phyloP scores from a whole-genome alignment of 1,139 yeast species.

The Debaryomycetaceae sp. region DNA sequence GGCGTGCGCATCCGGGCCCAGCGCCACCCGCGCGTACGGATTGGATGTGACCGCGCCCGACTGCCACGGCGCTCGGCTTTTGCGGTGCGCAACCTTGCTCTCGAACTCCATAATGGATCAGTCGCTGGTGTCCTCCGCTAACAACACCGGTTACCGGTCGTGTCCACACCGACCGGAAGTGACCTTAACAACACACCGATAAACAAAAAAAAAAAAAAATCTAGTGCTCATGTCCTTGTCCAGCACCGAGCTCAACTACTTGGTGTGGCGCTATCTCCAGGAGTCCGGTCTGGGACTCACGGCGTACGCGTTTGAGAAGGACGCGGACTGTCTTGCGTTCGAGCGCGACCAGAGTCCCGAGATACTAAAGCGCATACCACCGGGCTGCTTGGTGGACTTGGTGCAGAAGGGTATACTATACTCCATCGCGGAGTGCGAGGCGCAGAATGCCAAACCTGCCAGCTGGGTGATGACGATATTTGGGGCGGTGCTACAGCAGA shows the following conservation, averaged over 20 bases:
- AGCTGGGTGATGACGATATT: conserved; percentile 14
- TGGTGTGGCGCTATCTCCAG: conserved; percentile 89
- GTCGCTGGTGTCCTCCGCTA: background rate
- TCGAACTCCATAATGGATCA: conserved; percentile 25
- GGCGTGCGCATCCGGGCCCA: conserved; percentile 11
- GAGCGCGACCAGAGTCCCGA: conserved; percentile 46
- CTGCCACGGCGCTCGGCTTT: conserved; percentile 47
- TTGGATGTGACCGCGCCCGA: conserved; percentile 18
- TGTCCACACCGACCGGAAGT: background rate
- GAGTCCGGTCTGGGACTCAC: conserved; percentile 81
- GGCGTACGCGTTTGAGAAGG: conserved; percentile 79
- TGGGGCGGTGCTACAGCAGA: conserved; percentile 27
- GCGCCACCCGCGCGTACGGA: conserved; percentile 29
- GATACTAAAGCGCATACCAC: conserved; percentile 44
- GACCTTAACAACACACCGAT: background rate
- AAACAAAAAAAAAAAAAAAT: background rate
- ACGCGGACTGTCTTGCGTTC: conserved; percentile 56
- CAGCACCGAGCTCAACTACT: conserved; percentile 80
- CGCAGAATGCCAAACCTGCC: conserved; percentile 11
- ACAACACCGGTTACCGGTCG: background rate
- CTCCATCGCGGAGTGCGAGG: conserved; percentile 33
- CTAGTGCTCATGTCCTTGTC: conserved; percentile 62
- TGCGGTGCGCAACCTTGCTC: conserved; percentile 29
- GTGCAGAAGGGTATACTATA: conserved; percentile 85
- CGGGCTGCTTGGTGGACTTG: conserved; percentile 75